Evolutionary conservation across 257 asterid genomes (phyloP).

Genomic region (Ehretia macrophylla): DNA sequence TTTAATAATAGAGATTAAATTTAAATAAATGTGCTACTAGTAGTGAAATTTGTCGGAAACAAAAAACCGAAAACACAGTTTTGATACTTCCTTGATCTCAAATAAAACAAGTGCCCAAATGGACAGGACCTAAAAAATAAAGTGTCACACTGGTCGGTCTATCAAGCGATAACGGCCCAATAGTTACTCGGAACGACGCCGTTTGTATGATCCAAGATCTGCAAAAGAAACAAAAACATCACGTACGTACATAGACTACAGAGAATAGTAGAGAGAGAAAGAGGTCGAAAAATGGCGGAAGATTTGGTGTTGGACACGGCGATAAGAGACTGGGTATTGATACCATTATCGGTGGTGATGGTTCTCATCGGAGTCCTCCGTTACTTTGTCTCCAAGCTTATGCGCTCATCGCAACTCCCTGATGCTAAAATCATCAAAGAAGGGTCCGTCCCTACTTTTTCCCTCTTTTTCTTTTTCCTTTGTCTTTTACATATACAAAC

Average conservation of each 20-base stretch:
- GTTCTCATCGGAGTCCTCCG: constrained; percentile 94
- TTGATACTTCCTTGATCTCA: too few species aligned
- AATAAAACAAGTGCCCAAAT: too few species aligned
- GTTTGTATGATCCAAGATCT: not conserved
- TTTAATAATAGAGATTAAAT: too few species aligned
- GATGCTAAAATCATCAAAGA: constrained; percentile 87
- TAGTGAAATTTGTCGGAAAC: too few species aligned
- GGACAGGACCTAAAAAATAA: too few species aligned
- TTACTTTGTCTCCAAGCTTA: constrained; percentile 86
- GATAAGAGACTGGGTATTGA: constrained; percentile 94
- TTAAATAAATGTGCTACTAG: too few species aligned
- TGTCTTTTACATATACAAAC: not conserved
- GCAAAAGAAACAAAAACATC: too few species aligned
- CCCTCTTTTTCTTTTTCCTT: not conserved
- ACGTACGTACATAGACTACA: too few species aligned
- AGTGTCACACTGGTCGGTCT: too few species aligned
- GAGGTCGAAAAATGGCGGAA: constrained; percentile 58
- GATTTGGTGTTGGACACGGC: constrained; percentile 95
- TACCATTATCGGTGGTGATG: constrained; percentile 92
- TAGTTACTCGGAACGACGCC: not conserved
- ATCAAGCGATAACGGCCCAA: too few species aligned
- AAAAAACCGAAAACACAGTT: too few species aligned
- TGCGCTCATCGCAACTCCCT: constrained; percentile 78
- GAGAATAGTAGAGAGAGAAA: too few species aligned
- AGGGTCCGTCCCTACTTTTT: constrained; percentile 76